These are phyloP conservation scores for Aureobasidium sp. DNA, from an alignment of 2,329 filamentous ascomycete species.

Conservation along the genomic window DNA sequence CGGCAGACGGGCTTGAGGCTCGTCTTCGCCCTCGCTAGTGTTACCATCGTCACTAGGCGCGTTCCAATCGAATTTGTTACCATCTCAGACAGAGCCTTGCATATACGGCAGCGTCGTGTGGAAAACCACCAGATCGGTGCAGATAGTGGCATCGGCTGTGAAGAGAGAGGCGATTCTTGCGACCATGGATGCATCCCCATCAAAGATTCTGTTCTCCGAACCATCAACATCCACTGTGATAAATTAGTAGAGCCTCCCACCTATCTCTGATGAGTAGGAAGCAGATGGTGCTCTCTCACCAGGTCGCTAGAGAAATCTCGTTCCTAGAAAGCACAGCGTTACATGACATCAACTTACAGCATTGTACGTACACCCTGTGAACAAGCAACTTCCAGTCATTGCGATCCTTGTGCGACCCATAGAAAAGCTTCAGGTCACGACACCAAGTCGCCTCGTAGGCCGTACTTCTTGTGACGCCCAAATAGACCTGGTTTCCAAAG, in stretches of 20 bases:
- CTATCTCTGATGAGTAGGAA: background rate
- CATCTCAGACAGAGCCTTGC: background rate
- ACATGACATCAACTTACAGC: background rate
- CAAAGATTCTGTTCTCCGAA: background rate
- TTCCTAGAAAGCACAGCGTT: too few species aligned
- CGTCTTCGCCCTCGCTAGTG: too few species aligned
- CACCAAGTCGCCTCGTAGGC: background rate
- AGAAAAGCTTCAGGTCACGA: background rate
- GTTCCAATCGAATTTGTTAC: background rate
- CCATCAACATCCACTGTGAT: background rate
- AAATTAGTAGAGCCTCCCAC: background rate
- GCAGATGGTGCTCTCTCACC: background rate
- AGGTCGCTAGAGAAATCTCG: background rate
- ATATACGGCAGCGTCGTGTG: background rate
- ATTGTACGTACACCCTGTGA: background rate
- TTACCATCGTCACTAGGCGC: too few species aligned
- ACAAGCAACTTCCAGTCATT: background rate
- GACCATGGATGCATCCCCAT: background rate
- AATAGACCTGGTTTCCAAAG: background rate
- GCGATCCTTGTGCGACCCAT: background rate
- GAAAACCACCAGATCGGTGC: background rate
- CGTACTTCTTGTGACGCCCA: background rate
- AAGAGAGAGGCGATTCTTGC: background rate
- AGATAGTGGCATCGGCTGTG: background rate
- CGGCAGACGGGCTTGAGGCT: background rate